These are phyloP conservation scores for Glomus cerebriforme DNA, from an alignment of 192 early-diverging fungal species.

Conservation along the genomic window DNA sequence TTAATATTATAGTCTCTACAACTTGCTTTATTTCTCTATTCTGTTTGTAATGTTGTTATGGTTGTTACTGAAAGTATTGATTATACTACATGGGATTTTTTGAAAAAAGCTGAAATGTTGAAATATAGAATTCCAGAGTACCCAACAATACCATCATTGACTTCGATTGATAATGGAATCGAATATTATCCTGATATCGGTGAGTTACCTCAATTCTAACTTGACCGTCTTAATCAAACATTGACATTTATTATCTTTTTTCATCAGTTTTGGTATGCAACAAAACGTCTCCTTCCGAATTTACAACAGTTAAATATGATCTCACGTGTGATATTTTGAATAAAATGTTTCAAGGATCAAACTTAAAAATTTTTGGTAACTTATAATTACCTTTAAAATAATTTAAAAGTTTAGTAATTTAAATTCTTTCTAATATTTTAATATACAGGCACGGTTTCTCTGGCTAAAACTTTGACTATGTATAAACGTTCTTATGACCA, in stretches of 20 bases:
- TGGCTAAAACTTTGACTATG: slow-evolving; percentile 33
- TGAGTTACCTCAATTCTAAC: not conserved
- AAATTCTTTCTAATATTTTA: not conserved
- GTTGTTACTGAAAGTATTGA: slow-evolving; percentile 53
- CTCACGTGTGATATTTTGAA: slow-evolving; percentile 14
- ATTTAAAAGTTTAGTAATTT: not conserved
- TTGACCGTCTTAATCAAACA: not conserved
- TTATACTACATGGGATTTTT: slow-evolving; percentile 29
- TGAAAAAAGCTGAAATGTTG: slow-evolving; percentile 45
- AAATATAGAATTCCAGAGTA: slow-evolving; percentile 44
- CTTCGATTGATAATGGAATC: slow-evolving; percentile 17
- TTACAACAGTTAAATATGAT: slow-evolving; percentile 34
- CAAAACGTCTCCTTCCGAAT: slow-evolving; percentile 34
- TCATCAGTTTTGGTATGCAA: slow-evolving; percentile 42
- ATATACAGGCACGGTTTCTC: slow-evolving; percentile 34
- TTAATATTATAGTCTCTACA: slow-evolving; percentile 44
- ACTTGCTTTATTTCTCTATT: slow-evolving; percentile 54
- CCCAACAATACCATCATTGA: slow-evolving; percentile 34
- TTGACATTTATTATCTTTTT: not conserved
- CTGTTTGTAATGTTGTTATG: slow-evolving; percentile 64
- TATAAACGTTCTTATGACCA: slow-evolving; percentile 11
- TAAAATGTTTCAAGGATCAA: slow-evolving; percentile 35
- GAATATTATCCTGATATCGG: slow-evolving; percentile 45
- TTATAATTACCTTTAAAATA: not conserved
- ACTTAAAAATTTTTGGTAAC: slow-evolving; percentile 40